Evolutionary conservation across 2,329 filamentous ascomycete species (phyloP).

Genomic region (Aspergillus sp.): DNA sequence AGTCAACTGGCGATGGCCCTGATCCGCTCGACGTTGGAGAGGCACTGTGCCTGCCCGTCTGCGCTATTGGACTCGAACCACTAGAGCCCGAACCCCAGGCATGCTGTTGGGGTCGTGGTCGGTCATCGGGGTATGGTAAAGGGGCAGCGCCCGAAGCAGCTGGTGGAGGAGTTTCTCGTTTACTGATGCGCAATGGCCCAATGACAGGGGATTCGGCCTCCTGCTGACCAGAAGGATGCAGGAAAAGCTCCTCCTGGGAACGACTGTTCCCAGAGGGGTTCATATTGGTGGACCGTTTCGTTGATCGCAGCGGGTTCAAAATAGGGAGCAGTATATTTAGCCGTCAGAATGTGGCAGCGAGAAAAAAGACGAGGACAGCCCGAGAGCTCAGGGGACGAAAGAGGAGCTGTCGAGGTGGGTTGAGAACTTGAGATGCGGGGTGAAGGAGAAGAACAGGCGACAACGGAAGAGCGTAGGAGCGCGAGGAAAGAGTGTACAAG

Average conservation of each 20-base stretch:
- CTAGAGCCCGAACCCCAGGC: slow-evolving; percentile 32
- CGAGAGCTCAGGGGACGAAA: slow-evolving; percentile 11
- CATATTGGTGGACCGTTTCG: slow-evolving; percentile 31
- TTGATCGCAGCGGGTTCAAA: not conserved
- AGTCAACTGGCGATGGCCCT: slow-evolving; percentile 30
- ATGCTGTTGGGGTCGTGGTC: slow-evolving; percentile 36
- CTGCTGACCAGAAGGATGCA: slow-evolving; percentile 34
- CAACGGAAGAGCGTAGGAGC: not conserved
- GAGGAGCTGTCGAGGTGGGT: slow-evolving; percentile 11
- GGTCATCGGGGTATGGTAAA: slow-evolving; percentile 73
- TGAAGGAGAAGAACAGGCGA: slow-evolving; percentile 8
- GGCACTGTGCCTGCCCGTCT: slow-evolving; percentile 19
- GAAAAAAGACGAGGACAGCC: not conserved
- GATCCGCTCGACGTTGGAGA: slow-evolving; percentile 26
- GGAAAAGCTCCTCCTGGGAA: slow-evolving; percentile 81
- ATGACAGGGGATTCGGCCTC: slow-evolving; percentile 71
- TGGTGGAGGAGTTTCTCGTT: slow-evolving; percentile 67
- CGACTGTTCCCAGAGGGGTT: slow-evolving; percentile 53
- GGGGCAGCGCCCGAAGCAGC: slow-evolving; percentile 49
- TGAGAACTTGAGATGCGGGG: slow-evolving; percentile 10
- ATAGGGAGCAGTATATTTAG: not conserved
- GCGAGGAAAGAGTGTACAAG: not conserved
- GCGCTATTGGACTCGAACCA: slow-evolving; percentile 28
- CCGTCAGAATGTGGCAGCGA: not conserved
- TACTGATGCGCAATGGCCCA: slow-evolving; percentile 81